These are phyloP conservation scores for Phialophora tarda DNA, from an alignment of 2,329 filamentous ascomycete species.

Conservation along the genomic window DNA sequence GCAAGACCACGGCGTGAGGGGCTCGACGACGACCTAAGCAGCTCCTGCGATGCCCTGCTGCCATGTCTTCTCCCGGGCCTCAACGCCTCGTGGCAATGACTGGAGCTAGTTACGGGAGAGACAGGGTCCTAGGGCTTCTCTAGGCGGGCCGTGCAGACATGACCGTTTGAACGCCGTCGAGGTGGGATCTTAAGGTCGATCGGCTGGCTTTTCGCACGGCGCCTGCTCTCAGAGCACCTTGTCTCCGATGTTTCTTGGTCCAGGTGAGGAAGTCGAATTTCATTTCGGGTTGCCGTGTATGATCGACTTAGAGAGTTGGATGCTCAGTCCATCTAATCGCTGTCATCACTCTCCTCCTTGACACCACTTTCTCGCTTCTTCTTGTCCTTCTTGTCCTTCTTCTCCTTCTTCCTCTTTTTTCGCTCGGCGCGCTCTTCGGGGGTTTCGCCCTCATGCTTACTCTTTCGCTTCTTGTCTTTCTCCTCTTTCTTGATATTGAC, in stretches of 20 bases:
- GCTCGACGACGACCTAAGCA: background rate
- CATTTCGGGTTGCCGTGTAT: background rate
- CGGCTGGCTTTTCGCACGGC: background rate
- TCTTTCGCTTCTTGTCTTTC: constrained; percentile 58
- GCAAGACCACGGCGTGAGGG: background rate
- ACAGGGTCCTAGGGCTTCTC: background rate
- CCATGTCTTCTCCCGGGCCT: background rate
- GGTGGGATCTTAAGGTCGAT: background rate
- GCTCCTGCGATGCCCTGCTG: background rate
- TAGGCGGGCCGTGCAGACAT: background rate
- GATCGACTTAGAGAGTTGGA: background rate
- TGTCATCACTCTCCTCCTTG: constrained; percentile 37
- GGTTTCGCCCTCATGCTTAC: constrained; percentile 62
- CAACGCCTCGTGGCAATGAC: background rate
- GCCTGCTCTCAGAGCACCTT: background rate
- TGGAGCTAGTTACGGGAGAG: background rate
- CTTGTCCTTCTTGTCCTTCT: constrained; percentile 61
- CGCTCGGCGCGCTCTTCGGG: constrained; percentile 55
- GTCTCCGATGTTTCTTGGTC: background rate
- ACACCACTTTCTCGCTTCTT: constrained; percentile 41
- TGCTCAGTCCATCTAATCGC: constrained; percentile 17
- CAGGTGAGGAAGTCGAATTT: background rate
- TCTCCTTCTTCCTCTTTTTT: constrained; percentile 60
- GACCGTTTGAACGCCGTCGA: background rate
- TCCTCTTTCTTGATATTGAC: constrained; percentile 53